These are phyloP conservation scores for Lanmaoa pseudosensibilis DNA, from an alignment of 768 basidiomycete species.

Conservation along the genomic window DNA sequence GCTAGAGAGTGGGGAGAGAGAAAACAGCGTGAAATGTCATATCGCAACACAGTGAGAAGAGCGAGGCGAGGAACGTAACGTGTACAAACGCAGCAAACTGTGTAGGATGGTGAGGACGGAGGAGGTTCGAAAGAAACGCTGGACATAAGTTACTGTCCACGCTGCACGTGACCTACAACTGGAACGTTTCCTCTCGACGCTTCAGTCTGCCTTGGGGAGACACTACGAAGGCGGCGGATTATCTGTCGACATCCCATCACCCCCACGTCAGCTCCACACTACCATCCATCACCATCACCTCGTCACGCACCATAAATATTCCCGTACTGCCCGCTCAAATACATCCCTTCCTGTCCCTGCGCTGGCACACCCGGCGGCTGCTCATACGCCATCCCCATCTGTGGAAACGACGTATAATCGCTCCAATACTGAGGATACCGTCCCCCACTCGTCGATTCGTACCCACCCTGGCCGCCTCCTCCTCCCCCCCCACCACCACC, in stretches of 20 bases:
- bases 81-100: not conserved
- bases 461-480: conserved; percentile 17
- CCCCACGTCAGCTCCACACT: not conserved
- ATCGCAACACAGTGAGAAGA: not conserved
- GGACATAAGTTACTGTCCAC: not conserved
- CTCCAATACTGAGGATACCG: conserved; percentile 57
- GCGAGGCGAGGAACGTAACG: not conserved
- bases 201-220: not conserved
- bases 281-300: not conserved
- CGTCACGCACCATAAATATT: conserved; percentile 30
- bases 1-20: not conserved
- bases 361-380: conserved; percentile 4
- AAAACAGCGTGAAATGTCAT: not conserved
- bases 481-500: not conserved
- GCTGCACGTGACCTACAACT: not conserved
- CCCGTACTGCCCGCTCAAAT: conserved; percentile 26
- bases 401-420: conserved; percentile 53
- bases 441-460: conserved; percentile 20
- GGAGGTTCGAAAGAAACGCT: not conserved
- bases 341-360: conserved; percentile 25
- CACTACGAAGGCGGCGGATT: conserved; percentile 9
- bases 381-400: conserved; percentile 44
- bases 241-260: conserved; percentile 2
- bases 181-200: not conserved
- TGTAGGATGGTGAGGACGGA: not conserved